phyloP scores from a whole-genome alignment of 371 early-diverging fungal species.

The Phascolomyces articulosus region DNA sequence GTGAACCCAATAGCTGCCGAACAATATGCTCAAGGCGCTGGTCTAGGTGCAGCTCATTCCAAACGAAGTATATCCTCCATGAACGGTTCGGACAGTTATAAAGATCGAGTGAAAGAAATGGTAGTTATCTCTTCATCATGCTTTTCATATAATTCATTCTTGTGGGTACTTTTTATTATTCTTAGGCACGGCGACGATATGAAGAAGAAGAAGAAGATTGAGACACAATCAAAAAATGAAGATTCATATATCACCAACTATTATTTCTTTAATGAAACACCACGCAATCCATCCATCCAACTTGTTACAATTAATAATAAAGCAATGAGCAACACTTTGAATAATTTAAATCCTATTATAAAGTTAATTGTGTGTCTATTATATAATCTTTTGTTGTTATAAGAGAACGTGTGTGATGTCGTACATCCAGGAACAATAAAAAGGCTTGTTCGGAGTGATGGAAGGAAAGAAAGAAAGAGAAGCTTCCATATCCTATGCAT shows the following conservation, averaged over 20 bases:
- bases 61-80: constrained; percentile 3
- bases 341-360: too few relatives aligned
- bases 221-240: neutral
- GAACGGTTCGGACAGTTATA: constrained; percentile 15
- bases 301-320: too few relatives aligned
- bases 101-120: constrained; percentile 26
- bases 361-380: too few relatives aligned
- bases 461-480: too few relatives aligned
- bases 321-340: too few relatives aligned
- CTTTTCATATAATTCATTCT: neutral
- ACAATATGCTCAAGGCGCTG: constrained; percentile 40
- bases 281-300: too few relatives aligned
- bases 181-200: constrained; percentile 13
- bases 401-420: too few relatives aligned
- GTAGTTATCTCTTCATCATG: constrained; percentile 1
- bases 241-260: neutral
- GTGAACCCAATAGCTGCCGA: constrained; percentile 46
- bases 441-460: too few relatives aligned
- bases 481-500: too few relatives aligned
- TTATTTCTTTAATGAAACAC: neutral
- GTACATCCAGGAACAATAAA: too few relatives aligned
- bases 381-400: too few relatives aligned
- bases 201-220: constrained; percentile 5
- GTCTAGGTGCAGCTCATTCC: constrained; percentile 30
- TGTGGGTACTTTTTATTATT: constrained; percentile 2